phyloP scores from a whole-genome alignment of 331 rosid species.

The Cydonia oblonga region DNA sequence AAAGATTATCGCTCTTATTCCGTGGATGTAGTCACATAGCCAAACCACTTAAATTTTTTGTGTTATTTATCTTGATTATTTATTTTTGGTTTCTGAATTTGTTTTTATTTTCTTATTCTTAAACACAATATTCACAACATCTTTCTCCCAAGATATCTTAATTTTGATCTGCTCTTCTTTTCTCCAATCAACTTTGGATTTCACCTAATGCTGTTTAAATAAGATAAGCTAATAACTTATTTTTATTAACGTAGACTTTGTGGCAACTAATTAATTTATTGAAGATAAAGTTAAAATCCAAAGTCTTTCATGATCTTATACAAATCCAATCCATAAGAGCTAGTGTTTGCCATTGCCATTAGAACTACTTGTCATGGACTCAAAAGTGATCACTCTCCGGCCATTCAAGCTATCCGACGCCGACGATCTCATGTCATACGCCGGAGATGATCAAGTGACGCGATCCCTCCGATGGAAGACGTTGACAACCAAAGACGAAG shows the following conservation, averaged over 20 bases:
- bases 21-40: too few relatives aligned
- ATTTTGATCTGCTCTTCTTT: neutral
- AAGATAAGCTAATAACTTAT: neutral
- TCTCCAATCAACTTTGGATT: neutral
- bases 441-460: constrained; percentile 49
- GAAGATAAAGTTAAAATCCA: neutral
- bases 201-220: neutral
- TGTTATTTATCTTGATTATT: too few relatives aligned
- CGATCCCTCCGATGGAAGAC: constrained; percentile 19
- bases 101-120: too few relatives aligned
- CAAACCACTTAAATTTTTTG: too few relatives aligned
- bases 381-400: constrained; percentile 2
- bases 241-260: neutral
- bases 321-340: too few relatives aligned
- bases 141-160: neutral
- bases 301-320: neutral
- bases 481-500: constrained; percentile 29
- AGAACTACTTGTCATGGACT: too few relatives aligned
- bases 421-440: constrained; percentile 39
- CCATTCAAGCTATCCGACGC: constrained; percentile 38
- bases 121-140: too few relatives aligned
- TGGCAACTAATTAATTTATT: neutral
- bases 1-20: too few relatives aligned
- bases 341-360: too few relatives aligned
- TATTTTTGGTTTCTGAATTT: too few relatives aligned